These are phyloP conservation scores for Penicillium coffeae DNA, from an alignment of 495 filamentous ascomycete genomes.

Conservation along the genomic window DNA sequence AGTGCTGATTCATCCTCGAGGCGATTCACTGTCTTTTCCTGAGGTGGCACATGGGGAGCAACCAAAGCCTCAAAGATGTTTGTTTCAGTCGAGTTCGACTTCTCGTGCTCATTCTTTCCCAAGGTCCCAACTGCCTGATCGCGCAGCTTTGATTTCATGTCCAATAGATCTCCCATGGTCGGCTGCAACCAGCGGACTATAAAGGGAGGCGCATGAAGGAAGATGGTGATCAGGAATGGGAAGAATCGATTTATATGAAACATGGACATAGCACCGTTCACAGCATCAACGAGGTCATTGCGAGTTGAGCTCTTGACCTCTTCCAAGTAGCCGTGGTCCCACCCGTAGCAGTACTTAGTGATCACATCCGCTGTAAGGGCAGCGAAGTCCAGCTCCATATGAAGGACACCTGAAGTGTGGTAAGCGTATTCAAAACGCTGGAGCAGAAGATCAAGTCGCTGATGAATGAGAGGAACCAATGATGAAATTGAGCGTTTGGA, in stretches of 20 bases:
- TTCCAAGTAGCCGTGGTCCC: constrained; percentile 14
- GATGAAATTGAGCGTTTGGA: constrained; percentile 1
- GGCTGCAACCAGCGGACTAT: constrained; percentile 21
- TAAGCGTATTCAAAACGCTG: constrained; percentile 3
- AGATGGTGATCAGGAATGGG: constrained; percentile 4
- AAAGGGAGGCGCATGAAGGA: constrained; percentile 13
- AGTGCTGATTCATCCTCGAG: constrained; percentile 28
- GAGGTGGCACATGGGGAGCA: constrained; percentile 9
- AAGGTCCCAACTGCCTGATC: constrained; percentile 18
- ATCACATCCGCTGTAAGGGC: constrained; percentile 46
- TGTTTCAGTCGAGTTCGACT: constrained; percentile 5
- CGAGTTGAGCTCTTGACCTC: constrained; percentile 1
- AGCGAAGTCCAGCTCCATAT: constrained; percentile 33
- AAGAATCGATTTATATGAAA: constrained; percentile 5
- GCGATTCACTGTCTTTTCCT: constrained; percentile 21
- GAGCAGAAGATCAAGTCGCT: not conserved
- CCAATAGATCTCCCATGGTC: constrained; percentile 18
- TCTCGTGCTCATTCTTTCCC: constrained; percentile 11
- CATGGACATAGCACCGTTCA: constrained; percentile 1
- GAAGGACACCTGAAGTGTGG: constrained; percentile 17
- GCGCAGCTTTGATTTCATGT: constrained; percentile 15
- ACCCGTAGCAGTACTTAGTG: constrained; percentile 37
- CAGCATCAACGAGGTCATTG: constrained; percentile 7
- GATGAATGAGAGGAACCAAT: not conserved
- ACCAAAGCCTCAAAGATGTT: constrained; percentile 16